A percentile compares a stretch with the other conserved stretches of the same genome.
These are phyloP conservation scores for Curvularia sp. DNA, from an alignment of 2,329 filamentous ascomycete genomes.

Conservation along the genomic window DNA sequence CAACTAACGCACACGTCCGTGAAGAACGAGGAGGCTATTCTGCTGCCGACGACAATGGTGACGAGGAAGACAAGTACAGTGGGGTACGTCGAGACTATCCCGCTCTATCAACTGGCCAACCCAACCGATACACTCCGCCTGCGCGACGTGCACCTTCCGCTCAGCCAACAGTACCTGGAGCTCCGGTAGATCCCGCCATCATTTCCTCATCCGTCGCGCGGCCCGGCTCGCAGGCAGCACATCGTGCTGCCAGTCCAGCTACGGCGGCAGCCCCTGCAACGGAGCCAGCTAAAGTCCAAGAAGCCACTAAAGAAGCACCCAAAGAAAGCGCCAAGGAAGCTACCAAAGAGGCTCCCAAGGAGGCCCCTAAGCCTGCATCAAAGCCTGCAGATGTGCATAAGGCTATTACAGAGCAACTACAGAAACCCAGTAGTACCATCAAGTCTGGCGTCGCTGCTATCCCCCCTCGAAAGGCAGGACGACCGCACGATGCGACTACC, in stretches of 20 bases:
- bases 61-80: conserved; percentile 98
- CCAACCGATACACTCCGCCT: conserved; percentile 87
- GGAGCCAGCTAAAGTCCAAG: conserved; percentile 22
- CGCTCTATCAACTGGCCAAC: conserved; percentile 66
- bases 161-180: conserved; percentile 75
- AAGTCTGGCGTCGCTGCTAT: conserved; percentile 39
- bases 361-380: conserved; percentile 24
- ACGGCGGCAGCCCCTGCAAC: conserved; percentile 29
- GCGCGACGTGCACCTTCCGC: conserved; percentile 80
- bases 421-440: conserved; percentile 40
- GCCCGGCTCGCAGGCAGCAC: conserved; percentile 48
- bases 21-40: conserved; percentile 82
- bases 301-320: conserved; percentile 7
- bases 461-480: conserved; percentile 48
- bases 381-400: conserved; percentile 33
- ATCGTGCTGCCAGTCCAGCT: conserved; percentile 33
- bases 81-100: conserved; percentile 81
- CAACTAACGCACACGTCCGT: conserved; percentile 81
- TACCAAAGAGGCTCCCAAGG: neutral
- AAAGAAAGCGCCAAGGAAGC: conserved; percentile 9
- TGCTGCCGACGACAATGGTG: conserved; percentile 70
- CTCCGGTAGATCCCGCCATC: conserved; percentile 85
- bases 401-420: conserved; percentile 31
- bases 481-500: conserved; percentile 62
- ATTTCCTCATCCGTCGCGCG: conserved; percentile 81